Conservation (phyloP, 1,139 yeast genomes). For the Pichia sp. region DNA sequence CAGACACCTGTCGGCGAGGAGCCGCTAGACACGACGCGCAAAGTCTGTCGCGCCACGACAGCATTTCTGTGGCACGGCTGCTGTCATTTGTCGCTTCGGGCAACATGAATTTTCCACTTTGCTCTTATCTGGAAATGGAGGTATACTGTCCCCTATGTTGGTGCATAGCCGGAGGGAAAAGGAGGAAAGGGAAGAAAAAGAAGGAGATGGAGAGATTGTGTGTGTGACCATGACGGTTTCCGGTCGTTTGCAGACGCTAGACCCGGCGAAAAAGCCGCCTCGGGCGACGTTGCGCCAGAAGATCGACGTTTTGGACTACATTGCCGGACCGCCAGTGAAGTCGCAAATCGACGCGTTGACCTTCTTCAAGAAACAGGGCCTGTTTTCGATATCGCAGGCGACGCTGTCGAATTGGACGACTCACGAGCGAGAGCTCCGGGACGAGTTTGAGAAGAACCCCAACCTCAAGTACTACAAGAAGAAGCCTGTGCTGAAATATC, state of each 20-base stretch:
- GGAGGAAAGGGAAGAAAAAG: not conserved
- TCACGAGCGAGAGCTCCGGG: conserved; percentile 25
- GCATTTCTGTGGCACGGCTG: not conserved
- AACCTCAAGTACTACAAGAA: conserved; percentile 26
- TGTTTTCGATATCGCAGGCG: conserved; percentile 33
- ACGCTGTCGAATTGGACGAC: conserved; percentile 33
- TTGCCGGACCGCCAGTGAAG: conserved; percentile 28
- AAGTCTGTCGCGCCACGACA: not conserved
- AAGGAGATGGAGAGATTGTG: not conserved
- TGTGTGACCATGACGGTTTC: not conserved
- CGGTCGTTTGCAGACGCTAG: not conserved
- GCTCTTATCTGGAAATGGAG: not conserved
- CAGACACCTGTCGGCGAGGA: not conserved
- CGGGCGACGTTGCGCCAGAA: conserved; percentile 33
- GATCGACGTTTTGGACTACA: conserved; percentile 30
- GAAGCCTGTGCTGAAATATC: conserved; percentile 32
- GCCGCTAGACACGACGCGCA: not conserved
- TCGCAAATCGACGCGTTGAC: conserved; percentile 28
- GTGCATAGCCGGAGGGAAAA: not conserved
- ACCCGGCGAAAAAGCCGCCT: conserved; percentile 19
- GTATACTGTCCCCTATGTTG: no score
- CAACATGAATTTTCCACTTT: not conserved
- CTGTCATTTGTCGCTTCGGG: not conserved
- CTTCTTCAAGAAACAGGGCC: conserved; percentile 22
- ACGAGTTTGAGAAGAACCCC: conserved; percentile 25